A percentile compares a stretch with the other conserved stretches of the same genome.
These are phyloP conservation scores for Noccaea caerulescens DNA, from an alignment of 345 rosid genomes.

Conservation along the genomic window DNA sequence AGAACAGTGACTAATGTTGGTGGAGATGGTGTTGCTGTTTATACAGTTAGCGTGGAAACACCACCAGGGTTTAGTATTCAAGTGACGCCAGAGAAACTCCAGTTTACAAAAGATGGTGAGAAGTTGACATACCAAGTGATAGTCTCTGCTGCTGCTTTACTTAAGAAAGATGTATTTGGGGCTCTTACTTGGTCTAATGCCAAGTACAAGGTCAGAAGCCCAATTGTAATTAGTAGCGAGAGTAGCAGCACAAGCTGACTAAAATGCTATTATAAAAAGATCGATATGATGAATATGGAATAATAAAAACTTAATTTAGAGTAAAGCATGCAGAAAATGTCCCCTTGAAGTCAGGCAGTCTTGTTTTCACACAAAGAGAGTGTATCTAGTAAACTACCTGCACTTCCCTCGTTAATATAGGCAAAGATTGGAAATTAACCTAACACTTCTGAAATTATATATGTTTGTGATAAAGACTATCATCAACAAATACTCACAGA, in stretches of 20 bases:
- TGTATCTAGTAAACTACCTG: not conserved
- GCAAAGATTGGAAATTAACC: not conserved
- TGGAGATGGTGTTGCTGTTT: conserved; percentile 54
- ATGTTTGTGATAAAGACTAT: conserved; percentile 2
- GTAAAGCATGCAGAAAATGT: conserved; percentile 3
- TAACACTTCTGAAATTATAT: not conserved
- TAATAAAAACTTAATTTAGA: conserved; percentile 34
- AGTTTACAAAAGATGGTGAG: conserved; percentile 52
- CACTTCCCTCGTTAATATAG: conserved; percentile 15
- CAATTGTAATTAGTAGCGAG: conserved; percentile 55
- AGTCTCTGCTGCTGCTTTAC: conserved; percentile 43
- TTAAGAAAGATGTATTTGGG: conserved; percentile 58
- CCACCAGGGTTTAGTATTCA: conserved; percentile 47
- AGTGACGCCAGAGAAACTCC: conserved; percentile 55
- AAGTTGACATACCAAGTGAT: conserved; percentile 53
- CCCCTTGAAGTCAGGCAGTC: conserved; percentile 35
- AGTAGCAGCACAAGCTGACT: conserved; percentile 34
- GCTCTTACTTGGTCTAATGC: conserved; percentile 66
- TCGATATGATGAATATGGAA: conserved; percentile 26
- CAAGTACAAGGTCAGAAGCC: conserved; percentile 59
- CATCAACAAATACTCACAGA: not conserved
- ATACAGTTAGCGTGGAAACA: conserved; percentile 44
- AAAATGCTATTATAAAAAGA: not conserved
- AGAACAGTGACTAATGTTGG: conserved; percentile 73
- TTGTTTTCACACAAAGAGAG: conserved; percentile 36